A percentile compares a stretch with the other conserved stretches of the same genome.
These are phyloP conservation scores for Coniochaeta ligniaria DNA, from an alignment of 2,329 filamentous ascomycete genomes.

Conservation along the genomic window DNA sequence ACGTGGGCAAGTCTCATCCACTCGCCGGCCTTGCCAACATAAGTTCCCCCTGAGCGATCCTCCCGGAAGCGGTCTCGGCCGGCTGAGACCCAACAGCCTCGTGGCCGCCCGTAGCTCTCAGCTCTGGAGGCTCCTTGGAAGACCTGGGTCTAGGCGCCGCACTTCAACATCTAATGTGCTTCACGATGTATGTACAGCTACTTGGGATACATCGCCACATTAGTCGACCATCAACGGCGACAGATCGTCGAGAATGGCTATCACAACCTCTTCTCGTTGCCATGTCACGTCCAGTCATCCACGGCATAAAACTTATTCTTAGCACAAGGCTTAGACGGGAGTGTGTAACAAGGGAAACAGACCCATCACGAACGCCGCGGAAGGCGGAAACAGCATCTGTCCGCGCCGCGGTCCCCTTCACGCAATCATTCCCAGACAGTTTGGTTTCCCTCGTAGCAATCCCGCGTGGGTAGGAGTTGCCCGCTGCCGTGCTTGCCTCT, in stretches of 20 bases:
- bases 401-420: neutral
- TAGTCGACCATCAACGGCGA: neutral
- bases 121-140: neutral
- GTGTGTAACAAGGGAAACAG: neutral
- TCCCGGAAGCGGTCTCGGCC: neutral
- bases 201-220: neutral
- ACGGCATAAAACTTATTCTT: neutral
- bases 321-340: neutral
- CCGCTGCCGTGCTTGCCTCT: neutral
- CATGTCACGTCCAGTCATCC: neutral
- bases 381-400: neutral
- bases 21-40: neutral
- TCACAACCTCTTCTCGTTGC: neutral
- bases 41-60: neutral
- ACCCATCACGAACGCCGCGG: neutral
- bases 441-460: neutral
- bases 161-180: neutral
- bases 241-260: neutral
- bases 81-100: neutral
- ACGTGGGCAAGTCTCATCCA: constrained; percentile 2
- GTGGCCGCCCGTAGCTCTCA: neutral
- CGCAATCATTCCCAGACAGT: neutral
- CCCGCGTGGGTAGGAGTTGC: neutral
- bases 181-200: neutral
- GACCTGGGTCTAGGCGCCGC: neutral